Evolutionary conservation across 345 rosid species (phyloP), one percentile per base, ranked within the genome.

Genomic region (Camelina laxa): DNA sequence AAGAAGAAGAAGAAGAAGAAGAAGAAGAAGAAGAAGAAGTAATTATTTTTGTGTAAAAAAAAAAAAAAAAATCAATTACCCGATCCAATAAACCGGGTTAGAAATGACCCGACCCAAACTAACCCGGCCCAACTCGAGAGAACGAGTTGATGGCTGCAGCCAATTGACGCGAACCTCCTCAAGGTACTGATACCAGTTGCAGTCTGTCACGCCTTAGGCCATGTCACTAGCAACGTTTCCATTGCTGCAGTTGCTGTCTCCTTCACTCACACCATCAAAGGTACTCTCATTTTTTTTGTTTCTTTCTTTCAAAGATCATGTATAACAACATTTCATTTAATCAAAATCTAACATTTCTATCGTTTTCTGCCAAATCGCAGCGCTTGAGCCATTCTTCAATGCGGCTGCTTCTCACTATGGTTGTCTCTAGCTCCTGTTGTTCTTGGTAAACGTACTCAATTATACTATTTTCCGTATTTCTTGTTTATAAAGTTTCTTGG

Each of bases 171-270:
- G 30, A 88, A 90, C 70, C 87, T 86, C 57, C 87, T 95, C 83
- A 85, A 85, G 82, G 83, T 95, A 65, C 82, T 95, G 84, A 87
- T 89, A 50, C 99, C 97, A 14, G 97, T 95, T 61, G 96, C 99
- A 16, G 88, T 83, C 6, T 95, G 97, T 80, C 99, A 95, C 63
- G 99, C 97, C 4, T 4, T 95, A 10, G 99, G 99, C 21, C 99
- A 95, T 75, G 96, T 95, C 36, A 95, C 95, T 19, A 88, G 93
- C 80, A 95, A 94, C 48, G 93, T 94, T 66, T 91, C 97, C 11
- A 90, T 94, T 70, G 97, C 99, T 0, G 99, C 99, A 7, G 99
- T 94, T 60, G 99, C 99, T 60, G 97, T 94, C 76, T 94, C 99
- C 55, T 94, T 94, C 87, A 87, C 97, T 12, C 98, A 91, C 82